Evolutionary conservation across 176 grass and related monocot species (phyloP).

Genomic region (Phyllostachys edulis): DNA sequence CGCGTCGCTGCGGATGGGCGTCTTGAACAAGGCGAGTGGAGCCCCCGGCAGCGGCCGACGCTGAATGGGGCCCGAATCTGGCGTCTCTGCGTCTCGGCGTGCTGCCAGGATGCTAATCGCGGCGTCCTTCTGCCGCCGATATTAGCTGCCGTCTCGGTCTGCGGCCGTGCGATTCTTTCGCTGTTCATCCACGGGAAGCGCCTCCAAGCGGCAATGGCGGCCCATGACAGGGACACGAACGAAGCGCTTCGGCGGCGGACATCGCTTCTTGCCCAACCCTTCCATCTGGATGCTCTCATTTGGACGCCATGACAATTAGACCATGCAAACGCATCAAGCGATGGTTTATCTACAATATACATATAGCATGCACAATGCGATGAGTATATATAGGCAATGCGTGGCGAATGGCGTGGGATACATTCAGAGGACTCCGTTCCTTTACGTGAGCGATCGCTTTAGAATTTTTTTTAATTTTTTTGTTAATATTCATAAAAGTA

Average conservation of each 20-base stretch:
- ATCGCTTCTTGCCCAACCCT: not conserved
- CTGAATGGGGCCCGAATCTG: constrained; percentile 33
- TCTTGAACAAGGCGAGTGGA: constrained; percentile 36
- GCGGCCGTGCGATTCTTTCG: not conserved
- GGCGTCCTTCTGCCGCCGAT: not conserved
- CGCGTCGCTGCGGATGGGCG: not conserved
- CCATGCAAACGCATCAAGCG: not conserved
- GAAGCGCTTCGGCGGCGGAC: not conserved
- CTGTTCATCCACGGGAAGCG: not conserved
- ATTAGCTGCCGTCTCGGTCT: not conserved
- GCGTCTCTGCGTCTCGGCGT: not conserved
- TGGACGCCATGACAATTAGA: constrained; percentile 11
- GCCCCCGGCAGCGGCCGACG: constrained; percentile 48
- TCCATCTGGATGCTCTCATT: constrained; percentile 2
- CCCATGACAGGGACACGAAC: not conserved
- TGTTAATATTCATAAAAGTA: no score
- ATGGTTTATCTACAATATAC: not conserved
- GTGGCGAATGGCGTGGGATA: no score
- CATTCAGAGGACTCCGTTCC: no score
- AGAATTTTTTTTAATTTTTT: no score
- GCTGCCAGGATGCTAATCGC: constrained; percentile 9
- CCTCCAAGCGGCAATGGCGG: not conserved
- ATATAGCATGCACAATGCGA: no score
- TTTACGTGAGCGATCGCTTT: no score
- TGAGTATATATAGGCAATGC: no score